A percentile compares a stretch with the other conserved stretches of the same genome.
phyloP scores from a whole-genome alignment of 306 rosid genomes.

The Malus sylvestris region DNA sequence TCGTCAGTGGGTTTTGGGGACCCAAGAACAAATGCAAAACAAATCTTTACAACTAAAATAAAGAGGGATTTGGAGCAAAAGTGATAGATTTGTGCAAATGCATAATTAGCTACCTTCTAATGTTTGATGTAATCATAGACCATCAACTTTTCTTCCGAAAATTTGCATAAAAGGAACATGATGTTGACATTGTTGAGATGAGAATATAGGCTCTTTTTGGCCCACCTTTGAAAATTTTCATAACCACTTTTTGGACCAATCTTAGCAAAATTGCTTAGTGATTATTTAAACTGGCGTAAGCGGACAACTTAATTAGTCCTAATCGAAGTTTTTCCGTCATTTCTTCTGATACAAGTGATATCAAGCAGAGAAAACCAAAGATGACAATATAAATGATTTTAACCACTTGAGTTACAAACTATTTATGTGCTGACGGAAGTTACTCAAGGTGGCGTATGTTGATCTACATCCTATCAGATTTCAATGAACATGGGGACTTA shows the following conservation, averaged over 20 bases:
- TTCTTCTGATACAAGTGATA: neutral
- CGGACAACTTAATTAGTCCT: neutral
- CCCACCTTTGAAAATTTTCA: slow-evolving; percentile 11
- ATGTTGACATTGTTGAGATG: neutral
- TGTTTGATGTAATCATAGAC: slow-evolving; percentile 8
- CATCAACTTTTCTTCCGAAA: slow-evolving; percentile 2
- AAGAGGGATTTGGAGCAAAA: neutral
- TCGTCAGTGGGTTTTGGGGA: slow-evolving; percentile 12
- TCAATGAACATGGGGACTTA: neutral
- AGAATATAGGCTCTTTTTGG: neutral
- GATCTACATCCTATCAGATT: neutral
- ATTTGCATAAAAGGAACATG: slow-evolving; percentile 1
- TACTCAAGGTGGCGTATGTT: neutral
- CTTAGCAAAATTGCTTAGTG: neutral
- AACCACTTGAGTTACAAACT: too few species aligned
- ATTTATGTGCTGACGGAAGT: neutral
- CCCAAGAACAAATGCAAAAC: neutral
- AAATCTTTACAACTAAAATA: neutral
- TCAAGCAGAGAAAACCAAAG: neutral
- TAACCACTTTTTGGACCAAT: slow-evolving; percentile 13
- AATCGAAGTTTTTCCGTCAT: neutral
- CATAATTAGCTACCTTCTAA: neutral
- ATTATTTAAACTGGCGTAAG: slow-evolving; percentile 6
- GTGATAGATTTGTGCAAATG: neutral
- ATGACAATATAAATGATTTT: too few species aligned